Evolutionary conservation across 371 early-diverging fungal species (phyloP).

Genomic region (Syncephalis plumigaleata): DNA sequence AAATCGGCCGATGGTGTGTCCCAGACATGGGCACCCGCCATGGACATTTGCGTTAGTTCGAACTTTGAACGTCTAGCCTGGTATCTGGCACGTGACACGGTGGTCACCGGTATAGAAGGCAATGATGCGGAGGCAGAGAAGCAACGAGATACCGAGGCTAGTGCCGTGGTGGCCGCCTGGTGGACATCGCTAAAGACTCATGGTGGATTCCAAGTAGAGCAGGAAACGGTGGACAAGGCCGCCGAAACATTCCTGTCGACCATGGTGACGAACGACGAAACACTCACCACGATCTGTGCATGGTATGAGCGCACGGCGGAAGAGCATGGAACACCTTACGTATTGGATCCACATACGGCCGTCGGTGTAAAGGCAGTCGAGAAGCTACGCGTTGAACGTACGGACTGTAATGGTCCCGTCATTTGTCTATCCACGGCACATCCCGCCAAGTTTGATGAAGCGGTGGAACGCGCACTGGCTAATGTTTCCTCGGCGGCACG

Average conservation of each 20-base stretch:
- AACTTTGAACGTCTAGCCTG: conserved; percentile 94
- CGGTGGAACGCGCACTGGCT: conserved; percentile 68
- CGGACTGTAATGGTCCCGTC: conserved; percentile 13
- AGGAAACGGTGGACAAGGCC: conserved; percentile 38
- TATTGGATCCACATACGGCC: conserved; percentile 93
- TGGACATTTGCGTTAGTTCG: conserved; percentile 90
- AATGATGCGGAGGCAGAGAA: conserved; percentile 15
- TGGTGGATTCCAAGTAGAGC: conserved; percentile 55
- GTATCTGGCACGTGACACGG: conserved; percentile 59
- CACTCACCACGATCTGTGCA: conserved; percentile 47
- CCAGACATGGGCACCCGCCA: conserved; percentile 85
- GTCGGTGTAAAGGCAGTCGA: conserved; percentile 85
- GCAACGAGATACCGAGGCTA: conserved; percentile 25
- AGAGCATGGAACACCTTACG: conserved; percentile 31
- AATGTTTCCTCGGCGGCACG: conserved; percentile 24
- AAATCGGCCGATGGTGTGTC: conserved; percentile 46
- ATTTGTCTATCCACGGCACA: conserved; percentile 85
- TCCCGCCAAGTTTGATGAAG: conserved; percentile 91
- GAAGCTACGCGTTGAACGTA: conserved; percentile 8
- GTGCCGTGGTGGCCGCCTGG: conserved; percentile 43
- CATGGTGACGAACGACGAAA: conserved; percentile 55
- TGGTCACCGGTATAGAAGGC: conserved; percentile 9
- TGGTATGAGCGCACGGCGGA: conserved; percentile 34
- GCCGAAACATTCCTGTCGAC: conserved; percentile 57
- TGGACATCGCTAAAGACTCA: conserved; percentile 58